phyloP scores from a whole-genome alignment of 1,284 basidiomycete genomes.

The Ganoderma boninense region DNA sequence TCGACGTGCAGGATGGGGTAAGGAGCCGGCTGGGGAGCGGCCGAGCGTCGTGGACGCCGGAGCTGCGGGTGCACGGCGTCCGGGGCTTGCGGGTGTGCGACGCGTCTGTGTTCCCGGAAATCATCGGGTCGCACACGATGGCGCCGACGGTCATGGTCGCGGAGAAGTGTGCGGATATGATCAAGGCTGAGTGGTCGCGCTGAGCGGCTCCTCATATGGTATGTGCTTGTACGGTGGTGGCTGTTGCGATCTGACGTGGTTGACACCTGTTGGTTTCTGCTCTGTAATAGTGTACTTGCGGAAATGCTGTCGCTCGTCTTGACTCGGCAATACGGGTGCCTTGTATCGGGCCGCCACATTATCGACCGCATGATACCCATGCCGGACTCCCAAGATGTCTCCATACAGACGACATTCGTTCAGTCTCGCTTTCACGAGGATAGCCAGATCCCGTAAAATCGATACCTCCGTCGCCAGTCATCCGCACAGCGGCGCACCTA shows the following conservation, averaged over 20 bases:
- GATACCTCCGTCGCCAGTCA: too few species aligned
- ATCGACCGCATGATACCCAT: neutral
- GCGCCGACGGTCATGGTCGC: slow-evolving; percentile 47
- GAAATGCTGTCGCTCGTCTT: neutral
- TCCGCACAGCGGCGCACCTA: too few species aligned
- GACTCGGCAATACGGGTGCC: neutral
- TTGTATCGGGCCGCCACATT: neutral
- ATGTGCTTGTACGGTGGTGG: neutral
- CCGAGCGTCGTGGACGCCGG: slow-evolving; percentile 58
- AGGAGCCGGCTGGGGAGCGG: slow-evolving; percentile 34
- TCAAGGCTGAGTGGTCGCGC: slow-evolving; percentile 1
- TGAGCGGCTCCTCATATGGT: neutral
- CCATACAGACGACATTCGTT: neutral
- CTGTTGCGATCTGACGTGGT: neutral
- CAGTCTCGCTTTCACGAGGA: neutral
- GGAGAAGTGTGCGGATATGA: slow-evolving; percentile 43
- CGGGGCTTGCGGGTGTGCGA: slow-evolving; percentile 50
- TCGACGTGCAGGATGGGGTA: slow-evolving; percentile 51
- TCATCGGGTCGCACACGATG: slow-evolving; percentile 47
- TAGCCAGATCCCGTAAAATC: too few species aligned
- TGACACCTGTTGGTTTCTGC: neutral
- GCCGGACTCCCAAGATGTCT: neutral
- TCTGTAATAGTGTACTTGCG: neutral
- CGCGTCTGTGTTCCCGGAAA: slow-evolving; percentile 49
- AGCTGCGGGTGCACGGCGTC: slow-evolving; percentile 58